phyloP scores from a whole-genome alignment of 1,139 yeast genomes.

The Petasospora fabianii region DNA sequence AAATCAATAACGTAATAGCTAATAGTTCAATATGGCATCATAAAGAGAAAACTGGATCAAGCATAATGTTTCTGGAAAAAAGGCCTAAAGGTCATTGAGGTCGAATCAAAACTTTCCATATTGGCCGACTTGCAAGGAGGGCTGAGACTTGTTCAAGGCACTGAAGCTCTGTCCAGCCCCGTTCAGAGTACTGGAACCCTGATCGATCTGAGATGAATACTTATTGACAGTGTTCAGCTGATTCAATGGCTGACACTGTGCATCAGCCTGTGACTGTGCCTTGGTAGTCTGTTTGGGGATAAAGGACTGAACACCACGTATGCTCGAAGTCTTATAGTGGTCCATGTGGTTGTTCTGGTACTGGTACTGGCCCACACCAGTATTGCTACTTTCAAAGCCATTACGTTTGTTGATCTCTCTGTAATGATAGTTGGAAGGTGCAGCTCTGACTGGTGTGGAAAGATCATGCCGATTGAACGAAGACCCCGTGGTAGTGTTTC shows the following conservation, averaged over 20 bases:
- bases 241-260: neutral
- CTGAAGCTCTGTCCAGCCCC: neutral
- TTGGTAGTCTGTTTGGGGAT: constrained; percentile 6
- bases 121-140: neutral
- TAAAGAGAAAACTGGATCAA: neutral
- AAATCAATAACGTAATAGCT: too few relatives aligned
- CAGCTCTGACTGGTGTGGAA: neutral
- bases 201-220: neutral
- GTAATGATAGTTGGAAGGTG: constrained; percentile 1
- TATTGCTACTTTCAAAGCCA: constrained; percentile 5
- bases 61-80: neutral
- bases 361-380: neutral
- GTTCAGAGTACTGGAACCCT: neutral
- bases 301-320: constrained; percentile 13
- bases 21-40: neutral
- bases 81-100: neutral
- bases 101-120: neutral
- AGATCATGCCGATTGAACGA: neutral
- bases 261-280: too few relatives aligned
- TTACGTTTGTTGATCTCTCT: neutral
- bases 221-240: neutral
- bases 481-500: neutral
- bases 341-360: neutral
- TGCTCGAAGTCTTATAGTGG: constrained; percentile 10
- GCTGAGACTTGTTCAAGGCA: neutral